Evolutionary conservation across 2,329 filamentous ascomycete genomes (phyloP), one percentile per base, ranked within the genome.

Genomic region (Phialophora macrospora): DNA sequence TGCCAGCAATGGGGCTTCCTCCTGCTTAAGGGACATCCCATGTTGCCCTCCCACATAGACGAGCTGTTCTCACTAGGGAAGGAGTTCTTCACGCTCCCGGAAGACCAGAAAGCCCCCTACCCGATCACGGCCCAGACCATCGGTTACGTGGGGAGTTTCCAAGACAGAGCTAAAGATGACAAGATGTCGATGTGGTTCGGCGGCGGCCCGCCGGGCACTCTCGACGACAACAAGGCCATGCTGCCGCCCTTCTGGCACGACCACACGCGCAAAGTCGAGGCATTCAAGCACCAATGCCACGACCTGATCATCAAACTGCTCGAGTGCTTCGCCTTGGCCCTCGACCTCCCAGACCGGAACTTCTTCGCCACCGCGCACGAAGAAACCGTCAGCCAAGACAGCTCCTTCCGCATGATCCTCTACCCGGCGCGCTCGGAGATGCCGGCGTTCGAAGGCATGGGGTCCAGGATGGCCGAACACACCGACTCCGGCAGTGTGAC

Each of bases 1-100:
- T 96, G 96, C 80, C 90, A 92, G 73, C 88, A 85, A 1, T 90
- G 92, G 4, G 93, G 93, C 64, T 97, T 97, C 81, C 86, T 97
- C 74, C 90, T 63, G 41, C n/a, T 63, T 4, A 57, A 52, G 17
- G 52, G 93, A 76, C 88, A 93, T 69, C 85, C 89, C 32, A 89
- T 97, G 67, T 78, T 87, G 0, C 73, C 84, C 2, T 78, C 83
- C 12, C 82, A 84, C 9, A 80, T 92, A 12, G 77, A 84, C 64
- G 77, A 84, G 65, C 83, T 89, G 67, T 95, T 95, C 75, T 76
- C 81, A 68, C 83, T 83, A 63, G 92, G 90, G 5, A 87, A 88
- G 57, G 79, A 81, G 66, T 93, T 93, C 81, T 94, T 94, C 77
- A 76, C 79, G 9, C 85, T 90, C 61, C 80, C 87, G 2, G 74